A percentile compares a stretch with the other conserved stretches of the same genome.
Evolutionary conservation across 106 monocot species (phyloP).

Genomic region (Iris macrosiphon): DNA sequence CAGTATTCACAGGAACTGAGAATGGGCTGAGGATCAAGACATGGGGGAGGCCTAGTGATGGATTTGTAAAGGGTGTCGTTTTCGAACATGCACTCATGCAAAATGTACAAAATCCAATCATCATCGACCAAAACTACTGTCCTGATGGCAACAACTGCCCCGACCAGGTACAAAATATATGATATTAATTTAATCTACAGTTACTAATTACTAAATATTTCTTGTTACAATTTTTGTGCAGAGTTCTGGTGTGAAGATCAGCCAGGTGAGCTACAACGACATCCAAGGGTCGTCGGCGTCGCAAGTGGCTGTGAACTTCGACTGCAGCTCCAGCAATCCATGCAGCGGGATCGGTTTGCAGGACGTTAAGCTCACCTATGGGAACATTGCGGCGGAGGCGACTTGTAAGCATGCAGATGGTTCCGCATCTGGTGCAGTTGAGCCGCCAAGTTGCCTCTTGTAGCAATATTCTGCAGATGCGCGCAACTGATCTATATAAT

Average conservation of each 20-base stretch:
- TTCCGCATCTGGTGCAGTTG: neutral
- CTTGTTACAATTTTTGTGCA: neutral
- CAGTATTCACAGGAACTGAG: conserved; percentile 14
- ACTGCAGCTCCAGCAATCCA: conserved; percentile 23
- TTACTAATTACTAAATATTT: neutral
- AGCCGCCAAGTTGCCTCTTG: conserved; percentile 12
- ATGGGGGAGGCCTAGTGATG: conserved; percentile 18
- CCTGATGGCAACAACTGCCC: conserved; percentile 14
- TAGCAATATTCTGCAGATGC: no score
- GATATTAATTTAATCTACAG: no score
- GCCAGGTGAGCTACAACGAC: conserved; percentile 24
- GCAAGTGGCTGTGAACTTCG: conserved; percentile 21
- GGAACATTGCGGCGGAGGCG: conserved; percentile 5
- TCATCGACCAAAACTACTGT: conserved; percentile 41
- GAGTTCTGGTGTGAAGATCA: conserved; percentile 31
- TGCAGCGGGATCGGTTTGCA: conserved; percentile 15
- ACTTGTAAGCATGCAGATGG: conserved; percentile 13
- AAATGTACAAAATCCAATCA: no score
- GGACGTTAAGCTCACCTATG: conserved; percentile 21
- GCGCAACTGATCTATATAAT: no score
- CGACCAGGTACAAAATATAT: conserved; percentile 1
- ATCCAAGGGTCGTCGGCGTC: conserved; percentile 24
- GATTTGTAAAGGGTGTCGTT: conserved; percentile 8
- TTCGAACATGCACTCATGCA: conserved; percentile 16
- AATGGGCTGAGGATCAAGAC: conserved; percentile 38